Percentiles rank a stretch among this genome's conserved stretches.
Conservation (phyloP, 2,329 filamentous ascomycete species). For the Ophiognomonia clavigignenti-juglandacearum region DNA sequence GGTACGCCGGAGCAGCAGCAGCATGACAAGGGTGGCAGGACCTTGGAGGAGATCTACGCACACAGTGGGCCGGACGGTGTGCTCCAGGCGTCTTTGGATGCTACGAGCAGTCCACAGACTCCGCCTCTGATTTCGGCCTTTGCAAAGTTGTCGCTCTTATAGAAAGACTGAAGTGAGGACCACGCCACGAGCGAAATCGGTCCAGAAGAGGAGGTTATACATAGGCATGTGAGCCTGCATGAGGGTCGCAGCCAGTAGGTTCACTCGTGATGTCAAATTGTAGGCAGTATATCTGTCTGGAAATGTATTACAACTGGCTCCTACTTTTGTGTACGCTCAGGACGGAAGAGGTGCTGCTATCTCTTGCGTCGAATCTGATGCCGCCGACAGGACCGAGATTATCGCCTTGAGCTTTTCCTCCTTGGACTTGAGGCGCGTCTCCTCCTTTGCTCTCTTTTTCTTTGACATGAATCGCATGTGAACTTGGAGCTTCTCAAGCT, state of each 20-base stretch:
- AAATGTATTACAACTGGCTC: no score
- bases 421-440: not conserved
- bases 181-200: no score
- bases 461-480: not conserved
- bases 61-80: constrained; percentile 49
- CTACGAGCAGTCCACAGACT: constrained; percentile 38
- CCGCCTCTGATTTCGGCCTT: constrained; percentile 45
- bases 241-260: no score
- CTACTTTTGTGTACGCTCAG: not conserved
- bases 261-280: not conserved
- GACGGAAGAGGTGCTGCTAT: constrained; percentile 3
- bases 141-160: constrained; percentile 45
- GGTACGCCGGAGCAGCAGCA: constrained; percentile 20
- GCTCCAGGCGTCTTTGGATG: constrained; percentile 44
- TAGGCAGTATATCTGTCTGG: not conserved
- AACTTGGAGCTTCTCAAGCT: not conserved
- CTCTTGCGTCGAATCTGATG: not conserved
- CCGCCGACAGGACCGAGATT: no score
- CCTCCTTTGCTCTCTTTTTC: not conserved
- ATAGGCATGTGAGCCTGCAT: no score
- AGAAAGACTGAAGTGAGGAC: no score
- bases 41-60: constrained; percentile 24
- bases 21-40: constrained; percentile 16
- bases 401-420: not conserved
- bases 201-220: no score